phyloP scores from a whole-genome alignment of 192 early-diverging fungal genomes.

The Backusella tuberculispora region DNA sequence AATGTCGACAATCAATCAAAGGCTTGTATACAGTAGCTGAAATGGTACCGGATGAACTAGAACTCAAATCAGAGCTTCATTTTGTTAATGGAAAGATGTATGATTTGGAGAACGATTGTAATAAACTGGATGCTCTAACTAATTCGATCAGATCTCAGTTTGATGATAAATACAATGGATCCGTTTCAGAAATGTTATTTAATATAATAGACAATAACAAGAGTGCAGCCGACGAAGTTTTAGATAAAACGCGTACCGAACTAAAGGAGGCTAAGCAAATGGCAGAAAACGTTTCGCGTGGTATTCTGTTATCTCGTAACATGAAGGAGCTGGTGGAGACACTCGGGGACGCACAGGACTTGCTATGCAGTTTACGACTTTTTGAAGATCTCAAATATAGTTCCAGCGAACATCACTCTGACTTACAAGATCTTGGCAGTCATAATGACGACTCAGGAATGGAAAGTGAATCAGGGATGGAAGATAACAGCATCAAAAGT shows the following conservation, averaged over 20 bases:
- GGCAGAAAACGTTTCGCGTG: not conserved
- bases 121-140: not conserved
- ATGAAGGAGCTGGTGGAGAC: constrained; percentile 17
- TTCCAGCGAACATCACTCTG: not conserved
- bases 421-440: not conserved
- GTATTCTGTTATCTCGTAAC: constrained; percentile 19
- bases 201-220: not conserved
- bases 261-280: constrained; percentile 28
- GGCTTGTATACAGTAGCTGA: not conserved
- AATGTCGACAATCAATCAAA: not conserved
- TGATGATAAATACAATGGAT: not conserved
- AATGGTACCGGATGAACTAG: not conserved
- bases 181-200: not conserved
- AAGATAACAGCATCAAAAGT: not conserved
- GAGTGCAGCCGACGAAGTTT: not conserved
- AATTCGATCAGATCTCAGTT: not conserved
- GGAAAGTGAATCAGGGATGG: constrained; percentile 1
- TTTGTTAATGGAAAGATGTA: not conserved
- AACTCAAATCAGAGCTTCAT: not conserved
- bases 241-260: not conserved
- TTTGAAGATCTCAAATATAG: not conserved
- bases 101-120: not conserved
- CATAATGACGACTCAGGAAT: not conserved
- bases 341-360: constrained; percentile 24
- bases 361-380: not conserved